Base-by-base conservation (phyloP, 495 filamentous ascomycete species). In the Lasiosphaeria hispida region DNA sequence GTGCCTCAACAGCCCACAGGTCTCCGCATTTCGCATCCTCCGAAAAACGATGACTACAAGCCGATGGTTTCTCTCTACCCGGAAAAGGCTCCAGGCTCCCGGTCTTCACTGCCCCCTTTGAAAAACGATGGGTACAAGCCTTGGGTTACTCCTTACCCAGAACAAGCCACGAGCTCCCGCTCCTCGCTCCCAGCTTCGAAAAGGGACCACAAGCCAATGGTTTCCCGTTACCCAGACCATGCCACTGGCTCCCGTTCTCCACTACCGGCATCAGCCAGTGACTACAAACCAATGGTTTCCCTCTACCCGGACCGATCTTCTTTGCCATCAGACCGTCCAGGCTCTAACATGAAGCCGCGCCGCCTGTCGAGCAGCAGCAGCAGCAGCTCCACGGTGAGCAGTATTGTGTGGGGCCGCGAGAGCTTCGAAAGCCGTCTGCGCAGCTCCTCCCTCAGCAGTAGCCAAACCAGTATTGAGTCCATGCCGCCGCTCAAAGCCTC, bases 381-480 rank as follows among this genome's bases (percentile, higher is more conserved):
- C 50, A 43, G 53, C 53, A 63, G 48, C 61, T 62, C 68, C 1
- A 49, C 55, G 40, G 48, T 61, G 7, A 66, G 64, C 49, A 67
- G 57, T n/a, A 41, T 51, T 42, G 18, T 57, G 17, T 72, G 67
- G 37, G 48, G 58, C 40, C 62, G 58, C 13, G 64, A 68, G 38
- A 66, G 61, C 57, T 59, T 60, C 33, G 71, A 70, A 10, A 45
- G 59, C 13, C 65, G 69, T 13, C 41, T 55, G 8, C 68, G 63
- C 33, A 60, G 19, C 44, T 48, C 57, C 0, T 69, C 68, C 3
- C 18, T 55, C n/a, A 71, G 65, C 53, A 69, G 63, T 57, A 78
- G 72, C 61, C 70, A 65, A 44, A 75, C 75, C 18, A 77, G 73
- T 53, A 55, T 75, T 63, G 76, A 78, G 9, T 75, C 72, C 4